phyloP scores from a whole-genome alignment of 176 grass and related monocot species.

The Elaeis guineensis region DNA sequence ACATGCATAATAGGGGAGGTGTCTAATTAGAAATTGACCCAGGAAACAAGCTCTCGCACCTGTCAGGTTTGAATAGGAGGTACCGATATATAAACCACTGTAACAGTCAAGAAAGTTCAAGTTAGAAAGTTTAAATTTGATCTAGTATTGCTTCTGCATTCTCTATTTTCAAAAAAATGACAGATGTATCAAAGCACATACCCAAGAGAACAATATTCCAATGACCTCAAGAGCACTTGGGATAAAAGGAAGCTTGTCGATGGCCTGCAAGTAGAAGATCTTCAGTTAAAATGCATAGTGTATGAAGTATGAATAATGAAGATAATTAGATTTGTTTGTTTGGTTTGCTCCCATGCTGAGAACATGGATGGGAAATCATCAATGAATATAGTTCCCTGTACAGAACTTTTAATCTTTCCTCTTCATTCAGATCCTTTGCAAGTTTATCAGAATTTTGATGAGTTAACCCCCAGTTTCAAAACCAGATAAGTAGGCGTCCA shows the following conservation, averaged over 20 bases:
- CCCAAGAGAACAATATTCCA: slow-evolving; percentile 74
- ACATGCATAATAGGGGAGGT: not conserved
- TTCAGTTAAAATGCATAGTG: too few species aligned
- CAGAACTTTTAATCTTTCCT: too few species aligned
- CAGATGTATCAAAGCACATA: slow-evolving; percentile 19
- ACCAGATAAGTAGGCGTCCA: too few species aligned
- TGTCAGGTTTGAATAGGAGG: slow-evolving; percentile 80
- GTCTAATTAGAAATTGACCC: not conserved
- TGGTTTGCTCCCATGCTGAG: too few species aligned
- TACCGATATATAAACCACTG: slow-evolving; percentile 91
- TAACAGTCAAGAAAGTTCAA: not conserved
- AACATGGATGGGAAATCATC: not conserved
- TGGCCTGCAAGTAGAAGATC: slow-evolving; percentile 30
- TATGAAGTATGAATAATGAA: not conserved
- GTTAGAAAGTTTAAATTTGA: too few species aligned
- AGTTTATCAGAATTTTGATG: too few species aligned
- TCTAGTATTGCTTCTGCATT: too few species aligned
- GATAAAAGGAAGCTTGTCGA: slow-evolving; percentile 75
- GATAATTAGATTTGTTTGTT: too few species aligned
- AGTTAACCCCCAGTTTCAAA: too few species aligned
- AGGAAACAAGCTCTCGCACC: slow-evolving; percentile 29
- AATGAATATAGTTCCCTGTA: not conserved
- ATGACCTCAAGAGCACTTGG: slow-evolving; percentile 58
- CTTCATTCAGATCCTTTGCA: too few species aligned
- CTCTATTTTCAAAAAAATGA: too few species aligned